Conservation (phyloP, 768 basidiomycete species). For the Megacollybia marginata region DNA sequence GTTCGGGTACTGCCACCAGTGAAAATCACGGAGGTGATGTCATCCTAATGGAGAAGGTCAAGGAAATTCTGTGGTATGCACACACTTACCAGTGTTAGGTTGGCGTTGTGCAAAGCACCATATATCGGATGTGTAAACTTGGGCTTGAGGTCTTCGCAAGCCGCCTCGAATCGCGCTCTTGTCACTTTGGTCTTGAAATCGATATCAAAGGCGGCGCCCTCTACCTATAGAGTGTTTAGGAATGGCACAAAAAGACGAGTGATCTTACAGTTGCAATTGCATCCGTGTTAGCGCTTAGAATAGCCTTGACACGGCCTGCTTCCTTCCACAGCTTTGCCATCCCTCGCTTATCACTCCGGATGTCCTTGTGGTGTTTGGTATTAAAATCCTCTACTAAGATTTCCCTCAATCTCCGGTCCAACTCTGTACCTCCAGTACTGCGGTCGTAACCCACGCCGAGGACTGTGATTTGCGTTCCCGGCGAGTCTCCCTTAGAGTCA, state of each 20-base stretch:
- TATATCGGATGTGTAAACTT: conserved; percentile 66
- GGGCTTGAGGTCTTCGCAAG: conserved; percentile 56
- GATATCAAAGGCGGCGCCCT: conserved; percentile 83
- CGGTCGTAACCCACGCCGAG: conserved; percentile 81
- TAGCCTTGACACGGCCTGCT: conserved; percentile 81
- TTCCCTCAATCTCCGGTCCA: conserved; percentile 79
- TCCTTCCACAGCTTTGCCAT: conserved; percentile 96
- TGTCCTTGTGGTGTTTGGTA: conserved; percentile 57
- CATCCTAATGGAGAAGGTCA: conserved; percentile 33
- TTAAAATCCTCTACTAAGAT: conserved; percentile 74
- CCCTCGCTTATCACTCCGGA: conserved; percentile 68
- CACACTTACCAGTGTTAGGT: conserved; percentile 52
- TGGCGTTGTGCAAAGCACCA: conserved; percentile 63
- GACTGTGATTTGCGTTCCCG: conserved; percentile 67
- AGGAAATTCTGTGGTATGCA: neutral
- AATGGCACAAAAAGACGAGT: conserved; percentile 29
- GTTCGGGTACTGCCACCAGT: conserved; percentile 86
- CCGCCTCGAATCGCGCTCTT: conserved; percentile 71
- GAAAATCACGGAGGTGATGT: conserved; percentile 86
- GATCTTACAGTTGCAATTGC: conserved; percentile 36
- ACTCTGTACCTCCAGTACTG: conserved; percentile 68
- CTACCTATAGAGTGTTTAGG: conserved; percentile 34
- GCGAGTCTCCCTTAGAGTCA: conserved; percentile 42
- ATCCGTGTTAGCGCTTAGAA: conserved; percentile 89
- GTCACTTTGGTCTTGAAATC: conserved; percentile 81